Conservation (phyloP, 2,329 filamentous ascomycete species). For the Curvularia hawaiiensis region DNA sequence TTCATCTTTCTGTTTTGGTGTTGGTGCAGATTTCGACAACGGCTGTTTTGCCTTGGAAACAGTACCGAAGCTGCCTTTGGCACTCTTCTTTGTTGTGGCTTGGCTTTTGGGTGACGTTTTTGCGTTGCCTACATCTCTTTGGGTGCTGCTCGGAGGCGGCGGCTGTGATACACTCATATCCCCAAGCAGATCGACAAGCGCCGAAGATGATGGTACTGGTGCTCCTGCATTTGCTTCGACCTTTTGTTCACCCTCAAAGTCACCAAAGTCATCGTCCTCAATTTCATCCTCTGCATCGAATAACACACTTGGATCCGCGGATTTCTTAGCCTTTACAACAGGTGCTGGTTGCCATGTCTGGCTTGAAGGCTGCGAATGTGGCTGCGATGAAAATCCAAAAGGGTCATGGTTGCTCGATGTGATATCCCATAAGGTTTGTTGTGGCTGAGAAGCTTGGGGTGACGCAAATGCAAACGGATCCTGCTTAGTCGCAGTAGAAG, state of each 20-base stretch:
- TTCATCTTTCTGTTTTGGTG: constrained; percentile 34
- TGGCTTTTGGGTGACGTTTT: not conserved
- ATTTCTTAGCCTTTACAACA: constrained; percentile 39
- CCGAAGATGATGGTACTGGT: constrained; percentile 18
- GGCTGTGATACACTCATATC: constrained; percentile 33
- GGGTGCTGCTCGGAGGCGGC: constrained; percentile 9
- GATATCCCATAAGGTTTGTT: constrained; percentile 16
- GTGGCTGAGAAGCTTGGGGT: constrained; percentile 16
- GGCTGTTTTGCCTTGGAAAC: constrained; percentile 13
- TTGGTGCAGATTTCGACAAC: constrained; percentile 5
- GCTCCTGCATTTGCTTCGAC: constrained; percentile 2
- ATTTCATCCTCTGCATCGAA: constrained; percentile 48
- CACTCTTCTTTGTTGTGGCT: constrained; percentile 15
- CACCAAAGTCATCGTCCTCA: constrained; percentile 46
- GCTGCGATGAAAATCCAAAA: constrained; percentile 18
- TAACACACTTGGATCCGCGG: constrained; percentile 45
- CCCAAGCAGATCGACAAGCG: constrained; percentile 35
- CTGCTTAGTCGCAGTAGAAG: constrained; percentile 17
- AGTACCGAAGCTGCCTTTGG: constrained; percentile 22
- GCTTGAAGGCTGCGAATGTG: constrained; percentile 14
- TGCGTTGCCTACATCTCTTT: not conserved
- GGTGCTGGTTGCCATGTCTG: constrained; percentile 34
- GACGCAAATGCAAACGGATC: constrained; percentile 27
- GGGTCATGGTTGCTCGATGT: constrained; percentile 15
- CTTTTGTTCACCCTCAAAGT: constrained; percentile 38